phyloP scores from a whole-genome alignment of 139 green algal species.

The Dunaliella primolecta region DNA sequence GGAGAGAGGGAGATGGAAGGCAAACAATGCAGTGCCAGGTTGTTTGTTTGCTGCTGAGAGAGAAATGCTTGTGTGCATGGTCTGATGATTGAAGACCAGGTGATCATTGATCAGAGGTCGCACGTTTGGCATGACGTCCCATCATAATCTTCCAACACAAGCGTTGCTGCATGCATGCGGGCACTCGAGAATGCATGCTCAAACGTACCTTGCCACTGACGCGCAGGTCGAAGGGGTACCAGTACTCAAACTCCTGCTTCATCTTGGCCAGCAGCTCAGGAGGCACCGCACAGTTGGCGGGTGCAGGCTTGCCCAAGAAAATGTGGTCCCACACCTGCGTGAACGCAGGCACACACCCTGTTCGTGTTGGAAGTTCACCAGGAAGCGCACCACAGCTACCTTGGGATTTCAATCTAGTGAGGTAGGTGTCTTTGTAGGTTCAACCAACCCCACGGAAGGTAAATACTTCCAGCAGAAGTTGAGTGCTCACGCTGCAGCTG shows the following conservation, averaged over 20 bases:
- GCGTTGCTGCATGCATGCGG: background rate
- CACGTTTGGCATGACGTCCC: too few species aligned
- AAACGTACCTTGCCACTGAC: constrained; percentile 53
- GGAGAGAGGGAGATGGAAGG: too few species aligned
- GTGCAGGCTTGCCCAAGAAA: constrained; percentile 69
- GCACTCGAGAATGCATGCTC: background rate
- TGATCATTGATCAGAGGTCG: background rate
- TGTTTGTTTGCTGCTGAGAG: too few species aligned
- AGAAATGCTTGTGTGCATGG: too few species aligned
- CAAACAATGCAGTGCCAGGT: too few species aligned
- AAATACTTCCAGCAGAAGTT: too few species aligned
- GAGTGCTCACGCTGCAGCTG: too few species aligned
- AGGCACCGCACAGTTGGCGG: constrained; percentile 56
- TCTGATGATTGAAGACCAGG: background rate
- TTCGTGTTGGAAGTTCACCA: background rate
- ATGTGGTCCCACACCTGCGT: constrained; percentile 89
- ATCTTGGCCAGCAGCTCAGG: constrained; percentile 57
- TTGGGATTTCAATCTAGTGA: background rate
- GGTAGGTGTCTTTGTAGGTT: too few species aligned
- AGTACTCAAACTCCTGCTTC: constrained; percentile 93
- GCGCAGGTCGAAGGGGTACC: constrained; percentile 98
- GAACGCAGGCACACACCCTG: constrained; percentile 5
- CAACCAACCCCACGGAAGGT: too few species aligned
- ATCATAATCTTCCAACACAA: background rate
- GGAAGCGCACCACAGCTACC: background rate